A percentile compares a stretch with the other conserved stretches of the same genome.
phyloP scores from a whole-genome alignment of 805 yeast genomes.

The Kluyveromyces wickerhamii region DNA sequence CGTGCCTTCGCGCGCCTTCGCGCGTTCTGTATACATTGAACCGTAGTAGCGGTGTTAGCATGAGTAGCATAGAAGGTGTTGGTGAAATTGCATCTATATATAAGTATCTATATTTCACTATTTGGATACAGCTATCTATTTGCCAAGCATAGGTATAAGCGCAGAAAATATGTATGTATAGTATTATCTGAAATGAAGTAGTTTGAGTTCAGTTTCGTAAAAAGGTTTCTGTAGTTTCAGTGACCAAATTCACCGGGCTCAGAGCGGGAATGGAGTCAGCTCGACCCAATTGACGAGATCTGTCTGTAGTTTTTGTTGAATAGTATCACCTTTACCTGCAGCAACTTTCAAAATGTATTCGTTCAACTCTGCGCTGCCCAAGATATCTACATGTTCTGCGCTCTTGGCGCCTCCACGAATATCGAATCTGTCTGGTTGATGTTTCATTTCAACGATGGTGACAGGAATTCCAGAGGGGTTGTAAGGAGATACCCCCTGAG shows the following conservation, averaged over 20 bases:
- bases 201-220: too few species aligned
- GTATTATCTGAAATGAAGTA: too few species aligned
- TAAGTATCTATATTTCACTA: too few species aligned
- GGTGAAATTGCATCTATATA: too few species aligned
- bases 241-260: too few species aligned
- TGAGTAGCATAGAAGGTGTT: too few species aligned
- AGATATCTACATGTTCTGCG: slow-evolving; percentile 94
- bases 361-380: slow-evolving; percentile 88
- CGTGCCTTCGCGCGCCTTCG: too few species aligned
- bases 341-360: slow-evolving; percentile 79
- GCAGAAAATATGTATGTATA: too few species aligned
- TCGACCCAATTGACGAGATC: slow-evolving; percentile 55
- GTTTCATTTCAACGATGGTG: slow-evolving; percentile 81
- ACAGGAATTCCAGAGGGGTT: slow-evolving; percentile 75
- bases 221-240: too few species aligned
- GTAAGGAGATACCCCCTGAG: slow-evolving; percentile 48
- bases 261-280: slow-evolving; percentile 40
- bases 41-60: too few species aligned
- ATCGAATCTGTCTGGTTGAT: slow-evolving; percentile 90
- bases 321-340: slow-evolving; percentile 65
- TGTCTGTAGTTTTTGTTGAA: slow-evolving; percentile 53
- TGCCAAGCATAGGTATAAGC: too few species aligned
- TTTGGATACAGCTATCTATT: too few species aligned
- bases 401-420: slow-evolving; percentile 96
- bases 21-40: slow-evolving; percentile 1